Evolutionary conservation across 805 yeast genomes (phyloP).

Genomic region (Debaryomyces maramus): DNA sequence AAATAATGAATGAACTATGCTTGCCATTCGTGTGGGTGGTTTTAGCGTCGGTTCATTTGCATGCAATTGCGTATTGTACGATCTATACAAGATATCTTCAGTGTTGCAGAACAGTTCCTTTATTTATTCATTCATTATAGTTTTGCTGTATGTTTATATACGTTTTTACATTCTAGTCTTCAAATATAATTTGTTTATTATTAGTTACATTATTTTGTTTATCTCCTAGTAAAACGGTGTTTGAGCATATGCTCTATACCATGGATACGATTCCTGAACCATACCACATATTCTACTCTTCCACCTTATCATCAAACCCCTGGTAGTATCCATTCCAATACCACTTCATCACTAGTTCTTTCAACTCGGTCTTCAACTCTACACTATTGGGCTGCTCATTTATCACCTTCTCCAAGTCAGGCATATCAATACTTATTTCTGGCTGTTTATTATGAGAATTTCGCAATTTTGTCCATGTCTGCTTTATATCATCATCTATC

Average conservation of each 20-base stretch:
- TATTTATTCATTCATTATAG: too few species aligned
- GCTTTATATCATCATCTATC: conserved; percentile 1
- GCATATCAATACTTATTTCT: conserved; percentile 10
- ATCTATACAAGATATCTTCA: too few species aligned
- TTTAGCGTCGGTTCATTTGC: not conserved
- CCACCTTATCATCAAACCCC: conserved; percentile 14
- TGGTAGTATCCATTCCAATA: conserved; percentile 36
- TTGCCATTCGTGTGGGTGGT: not conserved
- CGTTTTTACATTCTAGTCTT: too few species aligned
- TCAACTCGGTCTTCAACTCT: conserved; percentile 23
- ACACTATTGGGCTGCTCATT: conserved; percentile 13
- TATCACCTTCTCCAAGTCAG: conserved; percentile 17
- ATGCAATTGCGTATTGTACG: not conserved
- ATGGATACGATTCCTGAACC: not conserved
- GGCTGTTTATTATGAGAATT: conserved; percentile 1
- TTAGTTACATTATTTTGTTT: too few species aligned
- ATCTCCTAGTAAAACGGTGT: too few species aligned
- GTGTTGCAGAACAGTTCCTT: too few species aligned
- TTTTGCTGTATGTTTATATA: too few species aligned
- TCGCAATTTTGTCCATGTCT: conserved; percentile 2
- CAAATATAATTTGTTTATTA: too few species aligned
- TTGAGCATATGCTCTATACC: too few species aligned
- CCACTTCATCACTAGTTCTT: conserved; percentile 24
- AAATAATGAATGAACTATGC: not conserved
- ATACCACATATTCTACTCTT: not conserved